Base-by-base conservation (phyloP, 192 early-diverging fungal species). In the Funneliformis geosporum region DNA sequence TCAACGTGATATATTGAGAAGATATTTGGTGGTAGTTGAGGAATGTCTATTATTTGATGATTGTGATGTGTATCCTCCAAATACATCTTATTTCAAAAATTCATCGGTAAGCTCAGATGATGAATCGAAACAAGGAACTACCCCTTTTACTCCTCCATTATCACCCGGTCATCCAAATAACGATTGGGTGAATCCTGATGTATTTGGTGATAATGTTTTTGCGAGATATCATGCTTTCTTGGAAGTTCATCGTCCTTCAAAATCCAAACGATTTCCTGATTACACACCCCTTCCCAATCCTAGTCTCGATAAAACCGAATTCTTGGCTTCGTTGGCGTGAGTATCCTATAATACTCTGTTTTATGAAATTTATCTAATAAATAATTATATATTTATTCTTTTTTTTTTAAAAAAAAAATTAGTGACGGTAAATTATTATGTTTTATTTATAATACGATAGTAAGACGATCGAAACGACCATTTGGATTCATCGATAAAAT, bases 401-500 rank as follows among this genome's bases (percentile, higher is more conserved):
- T 55, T 50, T 18, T 39, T 75, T 42, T 70, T 23, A 79, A 75
- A 33, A 18, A 1, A 23, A 25, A 28, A 16, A 16, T 39, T 65
- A 89, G 89, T 4, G 85, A 88, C 60, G 89, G 88, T 8, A 85
- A 85, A 47, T 77, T 87, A 27, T 44, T 90, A 38, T 90, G 89
- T 62, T 83, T 73, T 68, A 85, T 83, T 1, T 89, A 88, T 76
- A 89, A 89, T 77, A 80, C 81, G 5, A 80, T 90, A n/a, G 83
- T 88, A 44, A 81, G 84, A 40, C 82, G 85, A 55, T 88, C 88
- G 12, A 82, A 84, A 62, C 84, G 88, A 60, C 88, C 88, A 1
- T 90, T 90, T 80, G 89, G 89, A 10, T 67, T 87, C n/a, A 88
- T 90, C 27, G 85, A 84, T 73, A 90, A 90, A 70, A 82, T 87